phyloP scores from a whole-genome alignment of 352 stramenopile species.

The Phytophthora tentaculata region DNA sequence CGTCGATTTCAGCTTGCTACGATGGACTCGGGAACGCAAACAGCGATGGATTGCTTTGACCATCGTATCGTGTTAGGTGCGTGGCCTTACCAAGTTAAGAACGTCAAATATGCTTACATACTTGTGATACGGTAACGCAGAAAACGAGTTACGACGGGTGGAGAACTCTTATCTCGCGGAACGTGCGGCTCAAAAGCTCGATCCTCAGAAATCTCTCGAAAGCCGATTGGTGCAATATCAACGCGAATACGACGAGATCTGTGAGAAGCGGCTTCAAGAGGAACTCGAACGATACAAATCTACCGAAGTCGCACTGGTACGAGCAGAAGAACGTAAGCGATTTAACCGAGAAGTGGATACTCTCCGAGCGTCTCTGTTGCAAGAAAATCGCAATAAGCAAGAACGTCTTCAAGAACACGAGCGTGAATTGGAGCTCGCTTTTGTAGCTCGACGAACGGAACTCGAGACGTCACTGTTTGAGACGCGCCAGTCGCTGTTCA shows the following conservation, averaged over 20 bases:
- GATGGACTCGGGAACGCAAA: slow-evolving; percentile 60
- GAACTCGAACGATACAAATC: slow-evolving; percentile 64
- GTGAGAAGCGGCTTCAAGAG: slow-evolving; percentile 55
- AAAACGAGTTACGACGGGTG: slow-evolving; percentile 72
- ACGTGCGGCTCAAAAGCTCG: slow-evolving; percentile 43
- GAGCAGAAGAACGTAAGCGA: slow-evolving; percentile 64
- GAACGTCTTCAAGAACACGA: slow-evolving; percentile 60
- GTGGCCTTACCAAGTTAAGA: not conserved
- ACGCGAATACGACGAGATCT: slow-evolving; percentile 67
- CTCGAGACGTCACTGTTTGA: slow-evolving; percentile 73
- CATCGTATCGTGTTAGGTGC: slow-evolving; percentile 62
- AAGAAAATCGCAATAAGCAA: slow-evolving; percentile 58
- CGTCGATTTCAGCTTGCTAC: slow-evolving; percentile 40
- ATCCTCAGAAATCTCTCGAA: slow-evolving; percentile 53
- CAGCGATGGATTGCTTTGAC: slow-evolving; percentile 68
- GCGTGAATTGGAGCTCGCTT: slow-evolving; percentile 65
- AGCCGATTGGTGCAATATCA: slow-evolving; percentile 74
- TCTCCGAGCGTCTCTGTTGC: slow-evolving; percentile 45
- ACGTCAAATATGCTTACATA: not conserved
- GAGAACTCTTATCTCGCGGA: slow-evolving; percentile 64
- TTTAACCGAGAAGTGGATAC: slow-evolving; percentile 59
- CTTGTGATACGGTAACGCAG: slow-evolving; percentile 19
- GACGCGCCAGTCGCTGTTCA: slow-evolving; percentile 65
- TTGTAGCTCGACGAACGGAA: slow-evolving; percentile 53
- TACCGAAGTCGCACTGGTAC: slow-evolving; percentile 59